Conservation (phyloP, 2,329 filamentous ascomycete species). For the Trichophyton benhamiae region DNA sequence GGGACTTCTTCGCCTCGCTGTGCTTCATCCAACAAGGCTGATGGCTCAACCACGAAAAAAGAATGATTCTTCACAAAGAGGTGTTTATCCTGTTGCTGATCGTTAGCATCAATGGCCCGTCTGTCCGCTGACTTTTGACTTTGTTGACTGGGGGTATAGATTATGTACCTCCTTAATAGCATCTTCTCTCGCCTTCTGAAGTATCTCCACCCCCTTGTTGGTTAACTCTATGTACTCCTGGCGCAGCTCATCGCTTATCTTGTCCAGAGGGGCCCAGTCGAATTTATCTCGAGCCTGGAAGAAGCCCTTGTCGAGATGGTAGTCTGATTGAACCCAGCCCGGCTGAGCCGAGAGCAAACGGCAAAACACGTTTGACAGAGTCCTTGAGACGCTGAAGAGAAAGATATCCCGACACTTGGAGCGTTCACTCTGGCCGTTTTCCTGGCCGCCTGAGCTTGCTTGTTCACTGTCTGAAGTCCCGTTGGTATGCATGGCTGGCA, state of each 20-base stretch:
- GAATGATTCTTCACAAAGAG: not conserved
- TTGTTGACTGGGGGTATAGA: not conserved
- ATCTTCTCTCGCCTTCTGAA: not conserved
- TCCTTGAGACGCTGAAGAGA: not conserved
- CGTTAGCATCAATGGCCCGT: not conserved
- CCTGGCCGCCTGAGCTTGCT: not conserved
- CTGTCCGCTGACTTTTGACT: not conserved
- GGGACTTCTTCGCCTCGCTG: not conserved
- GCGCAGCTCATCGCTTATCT: not conserved
- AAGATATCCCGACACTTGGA: not conserved
- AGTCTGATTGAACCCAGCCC: not conserved
- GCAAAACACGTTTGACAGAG: not conserved
- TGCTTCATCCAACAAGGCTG: not conserved
- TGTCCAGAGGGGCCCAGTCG: not conserved
- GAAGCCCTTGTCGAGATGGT: not conserved
- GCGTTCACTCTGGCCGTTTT: not conserved
- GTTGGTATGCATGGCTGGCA: not conserved
- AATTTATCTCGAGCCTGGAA: not conserved
- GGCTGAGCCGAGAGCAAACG: not conserved
- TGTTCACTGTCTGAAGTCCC: not conserved
- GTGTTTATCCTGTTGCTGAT: not conserved
- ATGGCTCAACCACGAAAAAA: not conserved
- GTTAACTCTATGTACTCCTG: not conserved
- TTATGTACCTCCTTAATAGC: not conserved
- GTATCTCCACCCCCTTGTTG: not conserved